phyloP scores from a whole-genome alignment of 352 stramenopile species.

The Phytophthora pinifolia region DNA sequence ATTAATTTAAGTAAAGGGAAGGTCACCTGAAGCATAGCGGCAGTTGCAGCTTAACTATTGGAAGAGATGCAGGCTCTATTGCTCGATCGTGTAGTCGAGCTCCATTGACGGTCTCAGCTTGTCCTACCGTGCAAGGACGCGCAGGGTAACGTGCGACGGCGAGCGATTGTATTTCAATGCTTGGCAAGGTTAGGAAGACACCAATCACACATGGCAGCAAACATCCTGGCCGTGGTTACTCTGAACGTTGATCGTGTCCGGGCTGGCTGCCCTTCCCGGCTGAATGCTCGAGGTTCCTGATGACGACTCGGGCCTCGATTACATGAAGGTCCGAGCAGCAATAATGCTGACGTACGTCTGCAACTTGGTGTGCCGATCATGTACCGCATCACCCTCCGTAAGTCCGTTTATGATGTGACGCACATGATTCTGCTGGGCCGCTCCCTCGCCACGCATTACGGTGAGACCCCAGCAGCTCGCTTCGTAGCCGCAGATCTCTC shows the following conservation, averaged over 20 bases:
- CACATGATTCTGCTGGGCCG: conserved; percentile 1
- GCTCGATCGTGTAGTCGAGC: no score
- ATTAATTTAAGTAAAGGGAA: conserved; percentile 37
- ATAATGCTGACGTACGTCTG: no score
- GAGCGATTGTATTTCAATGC: no score
- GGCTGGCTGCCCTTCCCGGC: neutral
- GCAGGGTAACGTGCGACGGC: no score
- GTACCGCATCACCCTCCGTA: neutral
- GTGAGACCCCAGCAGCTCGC: conserved; percentile 12
- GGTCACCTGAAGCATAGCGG: neutral
- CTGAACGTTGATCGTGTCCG: no score
- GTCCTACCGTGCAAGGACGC: no score
- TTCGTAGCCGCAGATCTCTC: conserved; percentile 16
- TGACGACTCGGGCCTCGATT: conserved; percentile 6
- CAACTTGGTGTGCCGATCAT: neutral
- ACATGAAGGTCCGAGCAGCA: neutral
- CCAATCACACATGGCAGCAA: no score
- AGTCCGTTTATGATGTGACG: conserved; percentile 4
- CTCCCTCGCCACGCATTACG: conserved; percentile 29
- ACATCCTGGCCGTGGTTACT: no score
- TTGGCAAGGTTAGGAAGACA: no score
- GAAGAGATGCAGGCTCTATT: no score
- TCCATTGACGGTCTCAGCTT: no score
- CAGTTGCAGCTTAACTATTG: neutral
- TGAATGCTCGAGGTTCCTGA: conserved; percentile 10